Conservation (phyloP, 2,329 filamentous ascomycete species). For the Stagonosporopsis chrysanthemi region DNA sequence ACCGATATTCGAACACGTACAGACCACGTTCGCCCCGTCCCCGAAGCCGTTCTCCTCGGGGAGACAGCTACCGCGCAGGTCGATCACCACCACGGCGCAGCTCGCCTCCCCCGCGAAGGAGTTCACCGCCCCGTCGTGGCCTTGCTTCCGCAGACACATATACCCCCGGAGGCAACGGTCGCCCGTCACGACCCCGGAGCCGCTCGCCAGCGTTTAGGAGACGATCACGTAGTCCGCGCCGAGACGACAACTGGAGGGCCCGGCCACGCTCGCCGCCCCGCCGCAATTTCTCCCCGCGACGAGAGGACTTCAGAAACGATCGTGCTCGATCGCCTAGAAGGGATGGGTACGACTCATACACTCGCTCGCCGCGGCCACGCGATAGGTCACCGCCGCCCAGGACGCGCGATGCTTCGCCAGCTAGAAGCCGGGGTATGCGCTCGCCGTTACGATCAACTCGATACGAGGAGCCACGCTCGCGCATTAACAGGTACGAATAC, state of each 20-base stretch:
- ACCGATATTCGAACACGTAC: slow-evolving; percentile 50
- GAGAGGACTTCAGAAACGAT: slow-evolving; percentile 49
- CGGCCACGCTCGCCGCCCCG: slow-evolving; percentile 59
- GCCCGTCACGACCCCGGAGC: slow-evolving; percentile 47
- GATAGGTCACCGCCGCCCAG: slow-evolving; percentile 54
- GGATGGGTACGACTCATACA: slow-evolving; percentile 49
- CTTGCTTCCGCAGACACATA: slow-evolving; percentile 52
- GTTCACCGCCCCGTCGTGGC: slow-evolving; percentile 42
- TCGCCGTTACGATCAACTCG: slow-evolving; percentile 52
- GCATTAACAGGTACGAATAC: slow-evolving; percentile 43
- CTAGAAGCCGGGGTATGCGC: slow-evolving; percentile 54
- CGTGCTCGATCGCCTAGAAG: slow-evolving; percentile 51
- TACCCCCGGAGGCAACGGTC: slow-evolving; percentile 43
- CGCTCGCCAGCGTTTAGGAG: slow-evolving; percentile 50
- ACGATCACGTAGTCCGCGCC: slow-evolving; percentile 51
- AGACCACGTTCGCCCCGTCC: slow-evolving; percentile 46
- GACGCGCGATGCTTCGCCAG: slow-evolving; percentile 56
- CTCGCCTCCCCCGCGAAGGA: slow-evolving; percentile 32
- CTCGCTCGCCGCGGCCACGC: slow-evolving; percentile 52
- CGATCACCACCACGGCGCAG: slow-evolving; percentile 36
- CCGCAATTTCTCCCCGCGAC: slow-evolving; percentile 50
- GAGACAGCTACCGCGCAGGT: slow-evolving; percentile 48
- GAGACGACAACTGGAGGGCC: slow-evolving; percentile 54
- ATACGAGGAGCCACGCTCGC: slow-evolving; percentile 57
- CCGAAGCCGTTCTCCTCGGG: slow-evolving; percentile 40